phyloP scores from a whole-genome alignment of 2,329 filamentous ascomycete species.

The Fusarium compactum region DNA sequence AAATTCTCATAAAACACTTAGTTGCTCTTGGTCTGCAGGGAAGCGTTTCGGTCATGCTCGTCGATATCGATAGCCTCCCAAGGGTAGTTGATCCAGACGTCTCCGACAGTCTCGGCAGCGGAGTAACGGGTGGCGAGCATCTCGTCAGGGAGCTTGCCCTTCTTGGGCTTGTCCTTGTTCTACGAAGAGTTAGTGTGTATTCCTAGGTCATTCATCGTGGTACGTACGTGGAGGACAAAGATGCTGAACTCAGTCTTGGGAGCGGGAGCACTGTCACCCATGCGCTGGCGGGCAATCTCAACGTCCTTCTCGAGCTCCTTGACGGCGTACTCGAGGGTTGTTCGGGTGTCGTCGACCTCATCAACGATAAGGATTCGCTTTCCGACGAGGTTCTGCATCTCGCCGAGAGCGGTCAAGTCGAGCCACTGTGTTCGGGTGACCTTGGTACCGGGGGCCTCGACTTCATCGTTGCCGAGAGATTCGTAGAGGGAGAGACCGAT shows the following conservation, averaged over 20 bases:
- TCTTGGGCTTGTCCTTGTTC: constrained; percentile 99
- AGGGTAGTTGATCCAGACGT: constrained; percentile 99
- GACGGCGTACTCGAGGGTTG: constrained; percentile 93
- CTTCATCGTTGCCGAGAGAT: constrained; percentile 71
- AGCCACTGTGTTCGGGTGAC: constrained; percentile 99
- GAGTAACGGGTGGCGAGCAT: constrained; percentile 84
- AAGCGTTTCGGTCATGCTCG: constrained; percentile 83
- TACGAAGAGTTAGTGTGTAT: constrained; percentile 50
- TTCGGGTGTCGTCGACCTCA: constrained; percentile 93
- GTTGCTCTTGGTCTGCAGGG: constrained; percentile 54
- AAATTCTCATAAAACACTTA: constrained; percentile 34
- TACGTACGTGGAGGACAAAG: constrained; percentile 90
- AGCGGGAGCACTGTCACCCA: constrained; percentile 67
- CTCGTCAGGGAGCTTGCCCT: constrained; percentile 82
- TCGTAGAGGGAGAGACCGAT: constrained; percentile 99
- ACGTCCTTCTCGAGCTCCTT: constrained; percentile 96
- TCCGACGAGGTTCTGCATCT: constrained; percentile 67
- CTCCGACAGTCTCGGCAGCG: constrained; percentile 88
- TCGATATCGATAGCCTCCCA: constrained; percentile 98
- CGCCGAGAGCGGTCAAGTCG: constrained; percentile 82
- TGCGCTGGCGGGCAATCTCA: constrained; percentile 78
- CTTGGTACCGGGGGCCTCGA: constrained; percentile 85
- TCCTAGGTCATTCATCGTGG: fast-evolving
- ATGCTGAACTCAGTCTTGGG: constrained; percentile 88
- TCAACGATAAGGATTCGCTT: constrained; percentile 49